phyloP scores from a whole-genome alignment of 805 yeast species.

The Jamesozyma spencerorum region DNA sequence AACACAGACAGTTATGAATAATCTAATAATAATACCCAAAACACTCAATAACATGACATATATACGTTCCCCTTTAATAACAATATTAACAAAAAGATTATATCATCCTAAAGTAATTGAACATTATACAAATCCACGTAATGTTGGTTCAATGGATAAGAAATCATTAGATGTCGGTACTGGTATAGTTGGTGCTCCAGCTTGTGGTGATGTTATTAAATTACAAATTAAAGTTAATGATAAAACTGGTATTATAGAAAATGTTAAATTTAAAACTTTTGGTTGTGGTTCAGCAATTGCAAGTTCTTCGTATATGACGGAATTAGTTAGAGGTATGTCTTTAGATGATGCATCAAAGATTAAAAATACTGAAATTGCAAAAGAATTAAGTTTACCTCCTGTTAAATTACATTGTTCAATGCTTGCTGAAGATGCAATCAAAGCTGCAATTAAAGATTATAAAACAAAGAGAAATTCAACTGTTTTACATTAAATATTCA shows the following conservation, averaged over 20 bases:
- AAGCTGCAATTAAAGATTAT: constrained; percentile 93
- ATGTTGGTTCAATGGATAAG: constrained; percentile 89
- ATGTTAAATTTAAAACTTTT: constrained; percentile 95
- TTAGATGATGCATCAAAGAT: constrained; percentile 87
- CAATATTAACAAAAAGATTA: constrained; percentile 3
- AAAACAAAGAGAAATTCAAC: constrained; percentile 57
- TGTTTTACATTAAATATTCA: constrained; percentile 7
- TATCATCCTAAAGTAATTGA: constrained; percentile 93
- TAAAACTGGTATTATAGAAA: constrained; percentile 80
- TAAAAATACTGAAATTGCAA: constrained; percentile 90
- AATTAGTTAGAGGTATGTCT: constrained; percentile 87
- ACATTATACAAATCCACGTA: constrained; percentile 93
- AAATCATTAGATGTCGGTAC: constrained; percentile 75
- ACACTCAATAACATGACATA: constrained; percentile 1
- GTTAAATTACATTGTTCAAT: constrained; percentile 96
- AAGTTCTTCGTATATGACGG: constrained; percentile 89
- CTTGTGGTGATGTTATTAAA: constrained; percentile 99
- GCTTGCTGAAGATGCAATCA: constrained; percentile 98
- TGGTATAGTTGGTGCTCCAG: constrained; percentile 97
- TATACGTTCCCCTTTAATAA: background rate
- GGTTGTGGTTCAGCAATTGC: constrained; percentile 99
- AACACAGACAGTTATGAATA: too few relatives aligned
- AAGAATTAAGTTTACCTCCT: constrained; percentile 90
- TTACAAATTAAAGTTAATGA: constrained; percentile 90
- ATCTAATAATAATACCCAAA: too few relatives aligned